phyloP scores from a whole-genome alignment of 2,329 filamentous ascomycete genomes.

The Penicillium brasilianum region DNA sequence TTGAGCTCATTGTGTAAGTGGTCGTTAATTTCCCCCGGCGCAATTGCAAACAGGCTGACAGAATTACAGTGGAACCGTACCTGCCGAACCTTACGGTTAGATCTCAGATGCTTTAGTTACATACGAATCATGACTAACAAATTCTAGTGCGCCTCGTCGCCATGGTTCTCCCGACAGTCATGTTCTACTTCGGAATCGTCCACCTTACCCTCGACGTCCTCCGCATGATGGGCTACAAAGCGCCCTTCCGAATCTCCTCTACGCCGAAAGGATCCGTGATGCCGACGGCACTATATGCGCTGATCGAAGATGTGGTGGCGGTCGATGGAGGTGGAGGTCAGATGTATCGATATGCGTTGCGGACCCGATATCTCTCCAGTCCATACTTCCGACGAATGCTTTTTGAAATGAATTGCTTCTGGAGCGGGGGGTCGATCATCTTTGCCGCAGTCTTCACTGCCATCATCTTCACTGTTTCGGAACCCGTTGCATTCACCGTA shows the following conservation, averaged over 20 bases:
- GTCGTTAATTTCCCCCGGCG: background rate
- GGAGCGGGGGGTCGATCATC: slow-evolving; percentile 58
- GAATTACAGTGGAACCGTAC: slow-evolving; percentile 47
- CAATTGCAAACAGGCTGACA: slow-evolving; percentile 21
- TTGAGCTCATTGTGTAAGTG: slow-evolving; percentile 50
- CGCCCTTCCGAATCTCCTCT: slow-evolving; percentile 68
- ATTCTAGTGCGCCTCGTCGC: slow-evolving; percentile 48
- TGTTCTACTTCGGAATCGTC: slow-evolving; percentile 53
- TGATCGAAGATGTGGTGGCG: slow-evolving; percentile 70
- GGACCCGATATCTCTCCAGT: slow-evolving; percentile 59
- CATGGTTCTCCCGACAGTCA: slow-evolving; percentile 52
- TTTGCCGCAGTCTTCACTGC: slow-evolving; percentile 54
- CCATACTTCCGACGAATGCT: slow-evolving; percentile 61
- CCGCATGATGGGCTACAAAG: slow-evolving; percentile 50
- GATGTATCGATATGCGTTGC: slow-evolving; percentile 57
- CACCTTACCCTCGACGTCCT: slow-evolving; percentile 50
- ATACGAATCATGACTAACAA: background rate
- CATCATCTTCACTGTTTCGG: slow-evolving; percentile 55
- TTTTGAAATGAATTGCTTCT: slow-evolving; percentile 61
- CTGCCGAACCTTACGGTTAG: slow-evolving; percentile 47
- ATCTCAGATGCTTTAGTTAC: background rate
- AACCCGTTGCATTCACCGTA: slow-evolving; percentile 56
- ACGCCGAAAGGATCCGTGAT: slow-evolving; percentile 64
- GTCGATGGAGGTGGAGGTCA: slow-evolving; percentile 68
- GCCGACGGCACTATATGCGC: slow-evolving; percentile 65